Conservation (phyloP, 129 eudicot genomes). For the Heracleum sosnowskyi region DNA sequence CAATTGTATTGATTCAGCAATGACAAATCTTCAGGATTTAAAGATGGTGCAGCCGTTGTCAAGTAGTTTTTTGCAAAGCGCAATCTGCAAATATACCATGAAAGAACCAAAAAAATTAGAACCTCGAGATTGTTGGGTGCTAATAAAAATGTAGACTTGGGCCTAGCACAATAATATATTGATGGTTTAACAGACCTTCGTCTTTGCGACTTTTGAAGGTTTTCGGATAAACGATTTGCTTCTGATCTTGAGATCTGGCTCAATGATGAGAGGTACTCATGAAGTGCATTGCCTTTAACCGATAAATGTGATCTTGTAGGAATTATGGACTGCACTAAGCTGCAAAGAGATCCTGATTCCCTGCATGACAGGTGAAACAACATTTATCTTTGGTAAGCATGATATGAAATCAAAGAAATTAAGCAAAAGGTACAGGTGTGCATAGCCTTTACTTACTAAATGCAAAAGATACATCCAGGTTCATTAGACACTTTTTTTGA, state of each 20-base stretch:
- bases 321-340: constrained; percentile 49
- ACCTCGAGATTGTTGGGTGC: not conserved
- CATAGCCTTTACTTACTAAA: not conserved
- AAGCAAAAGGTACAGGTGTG: too few species aligned
- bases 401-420: not conserved
- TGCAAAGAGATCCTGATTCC: constrained; percentile 31
- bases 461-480: not conserved
- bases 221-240: constrained; percentile 53
- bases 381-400: not conserved
- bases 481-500: not conserved
- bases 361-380: constrained; percentile 28
- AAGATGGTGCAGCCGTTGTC: constrained; percentile 49
- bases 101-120: constrained; percentile 4
- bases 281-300: constrained; percentile 51
- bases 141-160: not conserved
- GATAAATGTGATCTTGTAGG: constrained; percentile 50
- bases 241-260: constrained; percentile 78
- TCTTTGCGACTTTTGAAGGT: constrained; percentile 26
- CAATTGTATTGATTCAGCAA: constrained; percentile 37
- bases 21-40: constrained; percentile 60
- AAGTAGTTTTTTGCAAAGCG: constrained; percentile 58
- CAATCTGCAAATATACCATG: constrained; percentile 32
- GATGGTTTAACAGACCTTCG: constrained; percentile 34
- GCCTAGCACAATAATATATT: not conserved
- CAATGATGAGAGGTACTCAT: constrained; percentile 75